Conservation (phyloP, 441 rosid genomes). For the Flueggea neowawraea region DNA sequence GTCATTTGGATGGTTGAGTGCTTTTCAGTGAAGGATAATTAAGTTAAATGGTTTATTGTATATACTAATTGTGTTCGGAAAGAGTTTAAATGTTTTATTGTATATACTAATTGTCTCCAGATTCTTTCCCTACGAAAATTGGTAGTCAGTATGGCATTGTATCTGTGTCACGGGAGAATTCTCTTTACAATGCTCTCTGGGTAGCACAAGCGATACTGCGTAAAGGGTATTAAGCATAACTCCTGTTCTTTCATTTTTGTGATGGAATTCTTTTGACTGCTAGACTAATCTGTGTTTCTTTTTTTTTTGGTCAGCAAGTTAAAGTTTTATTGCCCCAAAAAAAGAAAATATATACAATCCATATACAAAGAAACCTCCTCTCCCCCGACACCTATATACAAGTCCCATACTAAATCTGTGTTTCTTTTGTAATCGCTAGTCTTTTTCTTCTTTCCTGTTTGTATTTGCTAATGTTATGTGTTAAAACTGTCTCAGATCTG, state of each 20-base stretch:
- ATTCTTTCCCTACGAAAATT: conserved; percentile 58
- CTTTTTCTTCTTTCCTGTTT: background rate
- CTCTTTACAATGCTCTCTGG: conserved; percentile 93
- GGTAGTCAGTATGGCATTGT: conserved; percentile 89
- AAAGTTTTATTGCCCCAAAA: too few species aligned
- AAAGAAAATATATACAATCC: too few species aligned
- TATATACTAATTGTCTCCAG: conserved; percentile 60
- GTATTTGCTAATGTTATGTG: conserved; percentile 20
- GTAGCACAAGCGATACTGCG: conserved; percentile 92
- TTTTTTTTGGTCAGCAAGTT: too few species aligned
- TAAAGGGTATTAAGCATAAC: conserved; percentile 63
- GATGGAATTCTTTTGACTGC: background rate
- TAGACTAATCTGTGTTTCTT: background rate
- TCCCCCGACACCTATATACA: too few species aligned
- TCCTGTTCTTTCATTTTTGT: background rate
- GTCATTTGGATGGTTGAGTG: too few species aligned
- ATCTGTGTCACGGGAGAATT: conserved; percentile 85
- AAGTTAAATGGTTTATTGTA: too few species aligned
- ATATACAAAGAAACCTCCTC: too few species aligned
- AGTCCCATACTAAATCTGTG: too few species aligned
- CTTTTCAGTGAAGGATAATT: too few species aligned
- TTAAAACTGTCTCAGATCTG: conserved; percentile 54
- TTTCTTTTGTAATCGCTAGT: background rate
- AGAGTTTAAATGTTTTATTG: too few species aligned
- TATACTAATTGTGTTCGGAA: too few species aligned